Conservation (phyloP, 441 rosid genomes). For the Gossypium trilobum region DNA sequence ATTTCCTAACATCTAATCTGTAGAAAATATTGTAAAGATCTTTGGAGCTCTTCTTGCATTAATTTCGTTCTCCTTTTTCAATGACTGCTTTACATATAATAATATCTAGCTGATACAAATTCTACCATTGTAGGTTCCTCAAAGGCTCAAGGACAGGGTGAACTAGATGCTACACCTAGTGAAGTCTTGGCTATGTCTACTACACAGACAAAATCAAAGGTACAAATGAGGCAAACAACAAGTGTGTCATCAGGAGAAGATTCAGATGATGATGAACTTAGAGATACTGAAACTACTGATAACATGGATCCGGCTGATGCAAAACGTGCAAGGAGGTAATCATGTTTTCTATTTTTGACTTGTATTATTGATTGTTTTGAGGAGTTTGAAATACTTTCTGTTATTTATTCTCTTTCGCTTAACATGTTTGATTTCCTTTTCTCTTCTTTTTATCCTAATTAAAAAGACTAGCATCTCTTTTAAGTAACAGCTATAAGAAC, state of each 20-base stretch:
- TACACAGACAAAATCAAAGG: conserved; percentile 32
- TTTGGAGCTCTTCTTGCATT: background rate
- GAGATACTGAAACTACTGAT: conserved; percentile 70
- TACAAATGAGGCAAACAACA: conserved; percentile 52
- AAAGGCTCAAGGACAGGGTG: conserved; percentile 29
- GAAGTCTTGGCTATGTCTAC: conserved; percentile 29
- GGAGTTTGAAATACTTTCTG: background rate
- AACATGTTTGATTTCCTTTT: background rate
- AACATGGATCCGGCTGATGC: conserved; percentile 52
- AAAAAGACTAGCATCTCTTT: background rate
- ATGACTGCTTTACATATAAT: conserved; percentile 5
- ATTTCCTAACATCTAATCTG: background rate
- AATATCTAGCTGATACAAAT: background rate
- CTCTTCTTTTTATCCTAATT: background rate
- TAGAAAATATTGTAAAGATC: background rate
- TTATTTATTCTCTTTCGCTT: conserved; percentile 11
- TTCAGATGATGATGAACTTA: conserved; percentile 87
- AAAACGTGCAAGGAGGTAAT: conserved; percentile 74
- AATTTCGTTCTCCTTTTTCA: background rate
- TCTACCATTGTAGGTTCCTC: conserved; percentile 32
- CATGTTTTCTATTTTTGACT: conserved; percentile 4
- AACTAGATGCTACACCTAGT: conserved; percentile 35
- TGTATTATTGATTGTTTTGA: conserved; percentile 16
- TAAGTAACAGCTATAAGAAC: background rate
- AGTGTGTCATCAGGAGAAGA: conserved; percentile 89